A percentile compares a stretch with the other conserved stretches of the same genome.
Conservation (phyloP, 1,139 yeast genomes). For the Sugiyamaella xylanicola region DNA sequence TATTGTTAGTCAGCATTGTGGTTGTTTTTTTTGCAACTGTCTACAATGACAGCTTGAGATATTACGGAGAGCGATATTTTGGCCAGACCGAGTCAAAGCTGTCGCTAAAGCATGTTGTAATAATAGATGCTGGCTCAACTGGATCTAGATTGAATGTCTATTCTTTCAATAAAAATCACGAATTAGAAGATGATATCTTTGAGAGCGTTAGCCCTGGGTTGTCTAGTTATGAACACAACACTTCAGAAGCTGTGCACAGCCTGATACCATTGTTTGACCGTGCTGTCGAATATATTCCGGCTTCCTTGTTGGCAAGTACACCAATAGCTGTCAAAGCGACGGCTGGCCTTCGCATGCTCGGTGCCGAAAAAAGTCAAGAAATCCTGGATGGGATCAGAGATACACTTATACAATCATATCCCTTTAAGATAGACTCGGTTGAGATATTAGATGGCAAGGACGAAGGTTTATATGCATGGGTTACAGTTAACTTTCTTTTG, state of each 20-base stretch:
- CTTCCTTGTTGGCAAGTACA: slow-evolving; percentile 66
- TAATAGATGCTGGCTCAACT: slow-evolving; percentile 94
- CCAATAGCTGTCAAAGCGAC: slow-evolving; percentile 95
- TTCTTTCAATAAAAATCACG: slow-evolving; percentile 79
- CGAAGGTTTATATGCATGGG: slow-evolving; percentile 96
- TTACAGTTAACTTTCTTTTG: slow-evolving; percentile 81
- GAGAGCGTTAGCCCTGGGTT: slow-evolving; percentile 87
- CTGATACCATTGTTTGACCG: slow-evolving; percentile 71
- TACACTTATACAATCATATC: slow-evolving; percentile 71
- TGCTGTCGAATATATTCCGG: slow-evolving; percentile 76
- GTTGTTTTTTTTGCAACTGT: not conserved
- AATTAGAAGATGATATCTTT: slow-evolving; percentile 67
- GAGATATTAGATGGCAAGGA: slow-evolving; percentile 92
- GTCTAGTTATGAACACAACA: slow-evolving; percentile 77
- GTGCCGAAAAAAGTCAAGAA: slow-evolving; percentile 64
- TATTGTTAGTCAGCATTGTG: not conserved
- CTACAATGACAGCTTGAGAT: slow-evolving; percentile 6
- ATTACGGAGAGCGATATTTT: not conserved
- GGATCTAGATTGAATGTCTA: slow-evolving; percentile 94
- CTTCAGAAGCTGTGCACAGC: slow-evolving; percentile 77
- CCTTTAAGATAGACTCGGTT: slow-evolving; percentile 84
- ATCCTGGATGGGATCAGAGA: slow-evolving; percentile 70
- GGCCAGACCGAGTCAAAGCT: not conserved
- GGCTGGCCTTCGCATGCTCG: slow-evolving; percentile 84
- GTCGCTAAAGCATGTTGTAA: slow-evolving; percentile 55